Conservation (phyloP, 257 asterid species). For the Solanum ahanhuiri region DNA sequence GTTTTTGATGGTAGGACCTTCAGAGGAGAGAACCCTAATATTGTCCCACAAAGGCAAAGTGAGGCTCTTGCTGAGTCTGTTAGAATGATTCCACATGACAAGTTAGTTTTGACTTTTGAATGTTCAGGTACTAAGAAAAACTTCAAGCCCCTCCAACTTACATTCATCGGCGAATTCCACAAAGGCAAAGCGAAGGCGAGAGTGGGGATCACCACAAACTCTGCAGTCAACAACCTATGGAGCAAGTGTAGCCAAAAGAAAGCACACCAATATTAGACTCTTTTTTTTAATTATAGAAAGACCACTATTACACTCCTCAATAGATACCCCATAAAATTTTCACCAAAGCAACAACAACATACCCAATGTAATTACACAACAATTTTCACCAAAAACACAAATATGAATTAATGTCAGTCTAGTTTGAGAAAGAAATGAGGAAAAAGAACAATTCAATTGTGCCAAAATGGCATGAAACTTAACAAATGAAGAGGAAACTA, state of each 20-base stretch:
- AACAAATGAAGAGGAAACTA: neutral
- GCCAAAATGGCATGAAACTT: neutral
- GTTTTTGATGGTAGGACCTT: conserved; percentile 96
- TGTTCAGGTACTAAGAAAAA: neutral
- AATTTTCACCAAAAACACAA: neutral
- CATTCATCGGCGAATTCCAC: conserved; percentile 93
- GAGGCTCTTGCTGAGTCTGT: conserved; percentile 78
- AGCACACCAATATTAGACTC: neutral
- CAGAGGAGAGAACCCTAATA: conserved; percentile 66
- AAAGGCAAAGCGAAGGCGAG: conserved; percentile 96
- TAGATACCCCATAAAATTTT: neutral
- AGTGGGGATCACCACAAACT: conserved; percentile 97
- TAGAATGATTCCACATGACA: conserved; percentile 5
- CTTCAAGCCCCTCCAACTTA: conserved; percentile 19
- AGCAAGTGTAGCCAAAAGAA: conserved; percentile 1
- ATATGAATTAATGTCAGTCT: neutral
- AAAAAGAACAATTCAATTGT: neutral
- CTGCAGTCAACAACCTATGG: conserved; percentile 93
- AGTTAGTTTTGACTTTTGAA: neutral
- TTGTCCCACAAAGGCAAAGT: conserved; percentile 58
- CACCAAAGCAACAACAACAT: neutral
- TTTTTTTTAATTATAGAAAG: neutral
- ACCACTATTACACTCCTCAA: neutral
- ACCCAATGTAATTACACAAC: neutral
- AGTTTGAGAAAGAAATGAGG: neutral